Evolutionary conservation across 2,329 filamentous ascomycete species (phyloP), one percentile per base, ranked within the genome.

Genomic region (Colletotrichum cordylinicola): DNA sequence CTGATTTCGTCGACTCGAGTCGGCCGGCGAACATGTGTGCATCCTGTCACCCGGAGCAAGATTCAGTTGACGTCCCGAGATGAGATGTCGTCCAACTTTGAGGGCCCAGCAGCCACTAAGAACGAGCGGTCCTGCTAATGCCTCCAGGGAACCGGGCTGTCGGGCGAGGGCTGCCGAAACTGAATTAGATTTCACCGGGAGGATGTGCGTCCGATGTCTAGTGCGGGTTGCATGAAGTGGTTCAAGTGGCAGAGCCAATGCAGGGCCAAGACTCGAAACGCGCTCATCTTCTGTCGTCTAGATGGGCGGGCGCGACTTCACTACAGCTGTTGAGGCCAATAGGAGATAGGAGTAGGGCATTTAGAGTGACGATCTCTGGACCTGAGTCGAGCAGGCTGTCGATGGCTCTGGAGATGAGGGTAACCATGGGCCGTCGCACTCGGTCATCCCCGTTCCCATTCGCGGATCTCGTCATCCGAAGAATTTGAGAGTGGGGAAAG

Each of bases 31-130:
- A 27, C 60, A 61, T 43, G 35, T 66, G 39, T 66, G 39, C 29
- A 27, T 61, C 70, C 70, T 61, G 64, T 52, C 65, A 61, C 65
- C 29, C 48, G 65, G 35, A 61, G 65, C 48, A 69, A 66, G 64
- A 52, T 76, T 74, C 70, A 74, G 58, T 52, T 69, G 70, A 76
- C 56, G 58, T 68, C 56, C 74, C 43, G 35, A 76, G 48, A 74
- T 76, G 65, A 74, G 74, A 73, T 52, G 74, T 65, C 65, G 35
- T 69, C 43, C 8, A 69, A 60, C 48, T 60, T 43, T 27, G 60
- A 24, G n/a, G 21, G 8, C 13, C 12, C 18, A 35, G 39, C 27
- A 27, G 56, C 62, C 43, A 55, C 56, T 68, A 39, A 74, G 27
- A 52, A 56, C 29, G 56, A 15, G 24, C 8, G 8, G 4, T 69